phyloP scores from a whole-genome alignment of 306 rosid genomes.

The Pueraria montana region DNA sequence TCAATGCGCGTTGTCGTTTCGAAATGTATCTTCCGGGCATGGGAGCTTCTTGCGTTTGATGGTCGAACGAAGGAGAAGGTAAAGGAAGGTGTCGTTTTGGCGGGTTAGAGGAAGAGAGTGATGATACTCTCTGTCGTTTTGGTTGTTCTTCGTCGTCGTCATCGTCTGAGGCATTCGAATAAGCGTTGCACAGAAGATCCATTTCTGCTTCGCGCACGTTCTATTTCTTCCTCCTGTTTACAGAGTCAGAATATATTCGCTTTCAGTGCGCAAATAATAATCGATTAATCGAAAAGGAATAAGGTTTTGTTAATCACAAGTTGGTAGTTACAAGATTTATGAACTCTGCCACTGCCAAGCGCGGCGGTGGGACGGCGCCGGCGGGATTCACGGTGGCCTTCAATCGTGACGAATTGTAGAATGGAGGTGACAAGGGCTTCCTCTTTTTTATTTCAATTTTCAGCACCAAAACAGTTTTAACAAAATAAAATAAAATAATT shows the following conservation, averaged over 20 bases:
- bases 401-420: background rate
- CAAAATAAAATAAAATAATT: no score
- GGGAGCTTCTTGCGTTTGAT: conserved; percentile 44
- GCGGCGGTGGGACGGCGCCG: background rate
- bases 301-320: background rate
- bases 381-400: background rate
- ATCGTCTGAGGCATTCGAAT: conserved; percentile 64
- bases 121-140: conserved; percentile 44
- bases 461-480: no score
- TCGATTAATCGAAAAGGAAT: background rate
- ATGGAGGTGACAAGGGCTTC: background rate
- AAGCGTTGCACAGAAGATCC: conserved; percentile 75
- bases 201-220: conserved; percentile 31
- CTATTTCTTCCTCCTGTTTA: no score
- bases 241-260: no score
- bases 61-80: conserved; percentile 3
- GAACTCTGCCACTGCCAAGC: background rate
- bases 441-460: no score
- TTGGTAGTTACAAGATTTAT: background rate
- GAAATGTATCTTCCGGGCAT: conserved; percentile 81
- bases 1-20: conserved; percentile 77
- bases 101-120: conserved; percentile 12
- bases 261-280: background rate
- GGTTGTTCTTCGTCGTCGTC: conserved; percentile 40
- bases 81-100: conserved; percentile 53